Evolutionary conservation across 108 stramenopile genomes (phyloP), one percentile per base, ranked within the genome.

Genomic region (Cyclotella kingstonii): DNA sequence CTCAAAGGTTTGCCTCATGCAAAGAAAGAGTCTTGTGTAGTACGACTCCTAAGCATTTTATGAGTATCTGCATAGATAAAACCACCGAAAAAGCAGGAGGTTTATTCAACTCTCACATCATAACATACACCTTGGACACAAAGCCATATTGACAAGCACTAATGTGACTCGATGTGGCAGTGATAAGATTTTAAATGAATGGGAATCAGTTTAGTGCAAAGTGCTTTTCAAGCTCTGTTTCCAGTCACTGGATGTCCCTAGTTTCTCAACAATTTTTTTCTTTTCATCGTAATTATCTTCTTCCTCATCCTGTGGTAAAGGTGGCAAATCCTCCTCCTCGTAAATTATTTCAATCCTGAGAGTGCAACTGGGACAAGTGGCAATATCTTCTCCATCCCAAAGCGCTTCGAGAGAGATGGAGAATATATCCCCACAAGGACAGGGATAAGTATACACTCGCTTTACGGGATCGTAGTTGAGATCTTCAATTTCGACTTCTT

Each of bases 391-490:
- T 19, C 96, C 98, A 46, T 97, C 95, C 82, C 84, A 86, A 10
- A 98, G 67, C 33, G 96, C 98, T 63, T 96, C 95, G 6, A 98
- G 66, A 5, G 85, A 72, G 18, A 98, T 95, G 35, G 78, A 77
- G 69, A 98, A 98, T 40, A 69, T 83, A 47, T 98, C 98, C 1
- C 98, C 98, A 55, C 98, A 98, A 0, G 98, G 98, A 71, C 98
- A 98, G n/a, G 85, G 95, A 57, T 98, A 98, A 30, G 83, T 82
- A 75, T 96, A 98, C 41, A 74, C 72, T 63, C 77, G 67, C 22
- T 78, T 79, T 1, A 63, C 62, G 19, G 82, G 84, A 47, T 96
- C 92, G 80, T 86, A 98, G 11, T 66, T 74, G 85, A 98, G 95
- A 54, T 98, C 95, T 62, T 91, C 95, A 55, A 98, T 83, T 64